These are phyloP conservation scores for Cutaneotrichosporon curvatum DNA, from an alignment of 1,284 basidiomycete genomes.

Conservation along the genomic window DNA sequence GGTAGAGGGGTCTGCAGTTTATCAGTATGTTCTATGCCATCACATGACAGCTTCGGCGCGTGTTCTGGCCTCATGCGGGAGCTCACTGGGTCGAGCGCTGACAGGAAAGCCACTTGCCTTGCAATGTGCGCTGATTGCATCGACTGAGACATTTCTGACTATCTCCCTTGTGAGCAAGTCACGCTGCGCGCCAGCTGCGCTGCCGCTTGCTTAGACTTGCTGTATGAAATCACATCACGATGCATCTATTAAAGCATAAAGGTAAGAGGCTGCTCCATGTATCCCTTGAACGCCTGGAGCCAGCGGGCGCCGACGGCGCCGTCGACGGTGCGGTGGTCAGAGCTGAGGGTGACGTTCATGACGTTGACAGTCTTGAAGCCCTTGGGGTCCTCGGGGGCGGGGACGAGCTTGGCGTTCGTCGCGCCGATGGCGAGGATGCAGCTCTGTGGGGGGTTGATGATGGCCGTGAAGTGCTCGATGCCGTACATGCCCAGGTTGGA, in stretches of 20 bases:
- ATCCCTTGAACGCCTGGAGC: conserved; percentile 91
- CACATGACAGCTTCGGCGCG: too few species aligned
- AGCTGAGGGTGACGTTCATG: conserved; percentile 94
- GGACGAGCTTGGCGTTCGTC: conserved; percentile 78
- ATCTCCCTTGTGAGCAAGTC: too few species aligned
- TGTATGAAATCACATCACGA: too few species aligned
- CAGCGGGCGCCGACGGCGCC: conserved; percentile 85
- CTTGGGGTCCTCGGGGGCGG: conserved; percentile 70
- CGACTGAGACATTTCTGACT: too few species aligned
- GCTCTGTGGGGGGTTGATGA: conserved; percentile 98
- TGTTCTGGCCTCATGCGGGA: too few species aligned
- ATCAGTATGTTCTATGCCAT: too few species aligned
- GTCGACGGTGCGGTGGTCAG: conserved; percentile 92
- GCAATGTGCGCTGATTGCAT: too few species aligned
- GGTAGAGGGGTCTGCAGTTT: too few species aligned
- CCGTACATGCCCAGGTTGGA: conserved; percentile 99
- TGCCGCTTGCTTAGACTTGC: not conserved
- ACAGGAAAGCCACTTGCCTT: too few species aligned
- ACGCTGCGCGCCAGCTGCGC: not conserved
- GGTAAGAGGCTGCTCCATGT: conserved; percentile 91
- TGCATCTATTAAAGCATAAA: conserved; percentile 63
- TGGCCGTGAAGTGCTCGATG: conserved; percentile 91
- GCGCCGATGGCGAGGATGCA: conserved; percentile 94
- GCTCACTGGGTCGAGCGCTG: too few species aligned
- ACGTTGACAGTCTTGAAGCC: conserved; percentile 85